Base-by-base conservation (phyloP, 1,139 yeast genomes). In the Pichia cactophila region DNA sequence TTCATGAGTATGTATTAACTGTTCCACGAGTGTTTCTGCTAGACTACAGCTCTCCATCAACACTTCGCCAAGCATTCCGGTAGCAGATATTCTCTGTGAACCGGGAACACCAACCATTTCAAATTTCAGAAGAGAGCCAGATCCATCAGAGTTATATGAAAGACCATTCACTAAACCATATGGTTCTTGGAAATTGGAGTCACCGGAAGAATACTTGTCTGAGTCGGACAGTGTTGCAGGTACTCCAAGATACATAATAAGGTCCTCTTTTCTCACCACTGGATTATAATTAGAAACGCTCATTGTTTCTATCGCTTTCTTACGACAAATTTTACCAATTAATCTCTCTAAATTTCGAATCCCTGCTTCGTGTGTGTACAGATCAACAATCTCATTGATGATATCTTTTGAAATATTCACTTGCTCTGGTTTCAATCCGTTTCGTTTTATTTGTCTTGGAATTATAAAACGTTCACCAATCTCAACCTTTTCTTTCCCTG, bases 91-190 rank as follows among this genome's bases (percentile, higher is more conserved):
- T 16, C 51, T 46, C 33, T 57, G 56, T 4, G 72, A 69, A 1
- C 71, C 71, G 31, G 82, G 80, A 58, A 84, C 78, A 14, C 85
- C 81, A 44, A 87, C 78, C 58, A 90, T 81, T 64, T 89, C 96
- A 65, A 89, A 86, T 26, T 83, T 80, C 48, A 89, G 71, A 1
- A 86, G 81, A 1, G 95, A 85, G 0, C 97, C 97, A 16, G 86
- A 81, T 1, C 96, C 97, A 58, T 86, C 87, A 1, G 90, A 81
- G 69, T 86, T 87, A 64, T 88, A 89, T 1, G 96, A 88, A 49
- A 89, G 71, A 0, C 97, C 97, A 64, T 88, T 87, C n/a, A 88
- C 96, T 12, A 87, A 78, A 1, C 97, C 97, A 55, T 74, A 75
- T 29, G 72, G 71, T 37, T 67, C 69, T 59, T 69, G 78, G 57